phyloP scores from a whole-genome alignment of 768 basidiomycete species.

The Lactarius sanguifluus region DNA sequence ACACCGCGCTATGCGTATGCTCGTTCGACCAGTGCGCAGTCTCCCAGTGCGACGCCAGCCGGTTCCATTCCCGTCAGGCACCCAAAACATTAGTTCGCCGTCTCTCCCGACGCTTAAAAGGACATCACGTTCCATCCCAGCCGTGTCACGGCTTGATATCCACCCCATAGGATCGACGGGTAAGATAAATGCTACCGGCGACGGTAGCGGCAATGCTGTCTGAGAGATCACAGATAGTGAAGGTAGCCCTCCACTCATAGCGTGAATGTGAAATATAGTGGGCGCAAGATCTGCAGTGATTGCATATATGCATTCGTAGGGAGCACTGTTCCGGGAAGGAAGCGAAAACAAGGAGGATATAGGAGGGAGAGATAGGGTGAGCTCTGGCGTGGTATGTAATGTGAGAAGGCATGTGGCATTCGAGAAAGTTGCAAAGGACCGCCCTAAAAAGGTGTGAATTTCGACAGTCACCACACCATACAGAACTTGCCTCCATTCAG shows the following conservation, averaged over 20 bases:
- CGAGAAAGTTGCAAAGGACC: slow-evolving; percentile 59
- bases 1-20: slow-evolving; percentile 72
- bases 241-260: slow-evolving; percentile 38
- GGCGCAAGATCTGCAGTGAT: slow-evolving; percentile 55
- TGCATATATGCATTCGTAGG: slow-evolving; percentile 61
- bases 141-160: slow-evolving; percentile 40
- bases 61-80: slow-evolving; percentile 39
- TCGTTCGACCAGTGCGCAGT: slow-evolving; percentile 67
- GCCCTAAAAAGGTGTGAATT: slow-evolving; percentile 42
- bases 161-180: slow-evolving; percentile 90
- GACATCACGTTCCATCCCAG: slow-evolving; percentile 57
- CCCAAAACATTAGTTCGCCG: slow-evolving; percentile 90
- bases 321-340: slow-evolving; percentile 40
- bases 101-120: slow-evolving; percentile 73
- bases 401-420: slow-evolving; percentile 47
- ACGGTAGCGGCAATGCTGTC: slow-evolving; percentile 51
- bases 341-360: slow-evolving; percentile 65
- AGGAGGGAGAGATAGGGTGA: slow-evolving; percentile 46
- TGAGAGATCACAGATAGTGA: slow-evolving; percentile 49
- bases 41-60: slow-evolving; percentile 69
- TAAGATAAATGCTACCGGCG: slow-evolving; percentile 49
- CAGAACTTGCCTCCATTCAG: slow-evolving; percentile 56
- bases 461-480: background rate
- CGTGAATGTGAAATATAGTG: slow-evolving; percentile 54
- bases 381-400: slow-evolving; percentile 50